Evolutionary conservation across 305 asterid species (phyloP).

Genomic region (Vinca major): DNA sequence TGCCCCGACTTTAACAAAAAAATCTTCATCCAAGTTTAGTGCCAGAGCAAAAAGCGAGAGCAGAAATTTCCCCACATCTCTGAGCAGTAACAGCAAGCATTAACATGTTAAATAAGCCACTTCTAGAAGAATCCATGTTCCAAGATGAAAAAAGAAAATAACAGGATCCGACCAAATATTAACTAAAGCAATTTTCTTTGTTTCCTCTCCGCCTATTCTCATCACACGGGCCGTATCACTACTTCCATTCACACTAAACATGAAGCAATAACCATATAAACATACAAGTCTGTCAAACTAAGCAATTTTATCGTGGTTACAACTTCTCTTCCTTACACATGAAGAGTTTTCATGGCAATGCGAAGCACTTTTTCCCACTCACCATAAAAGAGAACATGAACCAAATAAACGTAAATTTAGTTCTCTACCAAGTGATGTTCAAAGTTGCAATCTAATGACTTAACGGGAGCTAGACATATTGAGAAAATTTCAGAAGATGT

Average conservation of each 20-base stretch:
- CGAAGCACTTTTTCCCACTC: background rate
- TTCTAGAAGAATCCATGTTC: background rate
- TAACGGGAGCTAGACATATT: background rate
- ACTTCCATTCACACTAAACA: background rate
- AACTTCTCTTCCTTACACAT: no score
- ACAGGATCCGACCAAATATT: background rate
- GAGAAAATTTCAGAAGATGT: background rate
- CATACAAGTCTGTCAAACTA: background rate
- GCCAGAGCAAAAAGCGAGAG: conserved; percentile 39
- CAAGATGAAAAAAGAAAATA: conserved; percentile 4
- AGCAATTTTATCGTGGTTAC: no score
- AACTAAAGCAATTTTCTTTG: background rate
- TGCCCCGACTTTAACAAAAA: conserved; percentile 48
- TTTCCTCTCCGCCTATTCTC: background rate
- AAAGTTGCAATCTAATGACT: background rate
- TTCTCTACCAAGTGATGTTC: background rate
- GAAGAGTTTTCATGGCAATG: background rate
- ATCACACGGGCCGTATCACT: background rate
- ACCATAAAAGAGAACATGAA: background rate
- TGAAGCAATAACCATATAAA: background rate
- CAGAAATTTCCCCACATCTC: conserved; percentile 38
- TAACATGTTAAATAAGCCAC: conserved; percentile 1
- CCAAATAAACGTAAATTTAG: no score
- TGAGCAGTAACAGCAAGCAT: conserved; percentile 21
- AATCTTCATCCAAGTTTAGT: conserved; percentile 42